These are phyloP conservation scores for Periconia digitata DNA, from an alignment of 2,329 filamentous ascomycete genomes.

Conservation along the genomic window DNA sequence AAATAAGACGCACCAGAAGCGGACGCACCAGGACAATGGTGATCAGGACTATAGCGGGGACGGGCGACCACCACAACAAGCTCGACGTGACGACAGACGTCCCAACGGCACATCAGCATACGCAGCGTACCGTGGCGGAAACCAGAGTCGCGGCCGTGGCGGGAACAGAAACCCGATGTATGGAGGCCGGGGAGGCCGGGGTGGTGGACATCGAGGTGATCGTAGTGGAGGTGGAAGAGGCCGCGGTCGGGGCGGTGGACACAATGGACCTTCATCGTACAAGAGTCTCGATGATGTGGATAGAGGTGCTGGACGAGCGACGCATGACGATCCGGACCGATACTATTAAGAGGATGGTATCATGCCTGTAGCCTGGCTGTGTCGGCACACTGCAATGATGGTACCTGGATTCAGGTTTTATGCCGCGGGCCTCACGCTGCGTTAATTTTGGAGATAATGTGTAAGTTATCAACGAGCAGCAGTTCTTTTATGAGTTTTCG, in stretches of 20 bases:
- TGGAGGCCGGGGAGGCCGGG: conserved; percentile 36
- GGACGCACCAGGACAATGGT: conserved; percentile 42
- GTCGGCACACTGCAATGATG: too few relatives aligned
- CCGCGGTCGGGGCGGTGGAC: conserved; percentile 31
- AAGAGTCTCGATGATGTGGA: conserved; percentile 49
- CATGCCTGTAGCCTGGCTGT: too few relatives aligned
- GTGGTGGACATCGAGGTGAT: conserved; percentile 47
- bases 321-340: conserved; percentile 35
- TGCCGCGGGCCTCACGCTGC: too few relatives aligned
- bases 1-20: conserved; percentile 56
- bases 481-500: not conserved
- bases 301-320: conserved; percentile 27
- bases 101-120: conserved; percentile 12
- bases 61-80: conserved; percentile 25
- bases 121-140: conserved; percentile 33
- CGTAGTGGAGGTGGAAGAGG: conserved; percentile 39
- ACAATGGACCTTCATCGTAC: conserved; percentile 35
- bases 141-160: conserved; percentile 35
- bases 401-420: too few relatives aligned
- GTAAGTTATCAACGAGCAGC: too few relatives aligned
- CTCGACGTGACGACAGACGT: conserved; percentile 28
- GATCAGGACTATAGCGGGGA: conserved; percentile 47
- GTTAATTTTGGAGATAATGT: too few relatives aligned
- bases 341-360: conserved; percentile 34
- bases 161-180: conserved; percentile 32